Percentiles rank a stretch among this genome's conserved stretches.
phyloP scores from a whole-genome alignment of 352 stramenopile species.

The Globisporangium takayamanum region DNA sequence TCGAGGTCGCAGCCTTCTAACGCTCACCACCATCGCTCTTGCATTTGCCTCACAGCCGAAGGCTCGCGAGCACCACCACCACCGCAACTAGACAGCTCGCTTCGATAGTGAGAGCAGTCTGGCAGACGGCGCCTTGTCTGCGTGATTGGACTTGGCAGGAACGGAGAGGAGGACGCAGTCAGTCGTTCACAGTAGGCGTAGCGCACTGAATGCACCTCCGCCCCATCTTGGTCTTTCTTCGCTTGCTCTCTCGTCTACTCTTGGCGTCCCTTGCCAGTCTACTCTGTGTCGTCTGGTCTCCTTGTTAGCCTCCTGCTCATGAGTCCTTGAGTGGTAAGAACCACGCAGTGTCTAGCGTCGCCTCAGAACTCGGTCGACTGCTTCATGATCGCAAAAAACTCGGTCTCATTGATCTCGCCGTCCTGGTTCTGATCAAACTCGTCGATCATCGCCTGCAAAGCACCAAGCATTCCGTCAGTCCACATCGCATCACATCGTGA shows the following conservation, averaged over 20 bases:
- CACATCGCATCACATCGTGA: background rate
- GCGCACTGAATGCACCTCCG: constrained; percentile 8
- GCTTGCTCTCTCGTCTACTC: background rate
- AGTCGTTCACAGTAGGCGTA: background rate
- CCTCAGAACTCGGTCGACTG: constrained; percentile 68
- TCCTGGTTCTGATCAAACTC: constrained; percentile 94
- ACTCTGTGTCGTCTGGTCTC: constrained; percentile 1
- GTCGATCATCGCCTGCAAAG: constrained; percentile 89
- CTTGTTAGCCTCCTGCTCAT: background rate
- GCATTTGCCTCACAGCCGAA: constrained; percentile 39
- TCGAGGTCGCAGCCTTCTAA: constrained; percentile 34
- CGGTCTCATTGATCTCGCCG: constrained; percentile 85
- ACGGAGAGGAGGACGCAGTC: constrained; percentile 9
- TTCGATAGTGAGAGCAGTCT: constrained; percentile 10
- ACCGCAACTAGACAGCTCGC: constrained; percentile 58
- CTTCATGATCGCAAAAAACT: constrained; percentile 90
- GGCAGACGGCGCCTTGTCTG: constrained; percentile 8
- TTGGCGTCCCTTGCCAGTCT: background rate
- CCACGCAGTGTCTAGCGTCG: background rate
- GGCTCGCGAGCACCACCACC: constrained; percentile 67
- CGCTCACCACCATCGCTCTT: constrained; percentile 7
- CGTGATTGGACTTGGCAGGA: constrained; percentile 14
- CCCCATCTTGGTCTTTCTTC: constrained; percentile 6
- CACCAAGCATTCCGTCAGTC: background rate
- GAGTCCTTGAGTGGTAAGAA: no score